Evolutionary conservation across 176 grass and related monocot species (phyloP).

Genomic region (Themeda triandra): DNA sequence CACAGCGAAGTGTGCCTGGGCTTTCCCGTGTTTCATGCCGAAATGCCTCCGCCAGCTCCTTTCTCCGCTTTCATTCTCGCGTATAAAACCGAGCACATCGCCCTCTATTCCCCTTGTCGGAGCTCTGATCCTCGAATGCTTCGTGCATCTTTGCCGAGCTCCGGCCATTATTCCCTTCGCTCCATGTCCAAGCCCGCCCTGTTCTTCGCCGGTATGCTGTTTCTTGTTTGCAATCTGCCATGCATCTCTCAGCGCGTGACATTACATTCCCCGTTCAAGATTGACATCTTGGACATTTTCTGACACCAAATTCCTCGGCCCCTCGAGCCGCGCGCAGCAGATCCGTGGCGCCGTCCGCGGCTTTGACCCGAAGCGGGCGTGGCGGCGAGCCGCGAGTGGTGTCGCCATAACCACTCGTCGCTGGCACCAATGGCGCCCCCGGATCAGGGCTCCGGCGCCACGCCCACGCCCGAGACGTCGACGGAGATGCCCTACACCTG

Average conservation of each 20-base stretch:
- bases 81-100: not conserved
- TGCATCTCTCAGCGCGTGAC: not conserved
- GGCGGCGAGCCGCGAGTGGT: not conserved
- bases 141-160: constrained; percentile 10
- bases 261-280: not conserved
- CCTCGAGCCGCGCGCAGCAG: not conserved
- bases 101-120: constrained; percentile 23
- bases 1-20: not conserved
- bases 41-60: not conserved
- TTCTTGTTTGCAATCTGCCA: not conserved
- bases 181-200: not conserved
- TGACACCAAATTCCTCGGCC: not conserved
- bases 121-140: constrained; percentile 22
- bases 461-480: not conserved
- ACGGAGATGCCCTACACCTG: not conserved
- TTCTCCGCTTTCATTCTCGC: not conserved
- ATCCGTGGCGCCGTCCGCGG: constrained; percentile 14
- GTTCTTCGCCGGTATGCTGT: not conserved
- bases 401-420: not conserved
- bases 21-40: not conserved
- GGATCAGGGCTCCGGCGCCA: not conserved
- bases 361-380: not conserved
- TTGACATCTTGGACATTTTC: not conserved
- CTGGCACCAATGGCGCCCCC: not conserved
- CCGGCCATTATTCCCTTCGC: not conserved